These are phyloP conservation scores for Tylopilus orsonianus DNA, from an alignment of 1,284 basidiomycete genomes.

Conservation along the genomic window DNA sequence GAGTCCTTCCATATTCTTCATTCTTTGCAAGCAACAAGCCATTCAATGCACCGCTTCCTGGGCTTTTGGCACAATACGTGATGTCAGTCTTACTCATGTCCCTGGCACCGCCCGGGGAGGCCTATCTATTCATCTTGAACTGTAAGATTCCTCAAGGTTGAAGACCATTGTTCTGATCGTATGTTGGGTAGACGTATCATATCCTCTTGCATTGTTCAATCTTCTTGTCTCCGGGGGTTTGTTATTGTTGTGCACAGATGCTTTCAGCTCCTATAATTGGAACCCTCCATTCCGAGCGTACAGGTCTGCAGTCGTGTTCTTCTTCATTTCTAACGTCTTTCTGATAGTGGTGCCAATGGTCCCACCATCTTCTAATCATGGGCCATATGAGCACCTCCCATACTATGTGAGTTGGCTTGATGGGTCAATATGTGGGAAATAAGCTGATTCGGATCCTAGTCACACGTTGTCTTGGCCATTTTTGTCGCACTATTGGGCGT, in stretches of 20 bases:
- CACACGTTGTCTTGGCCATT: constrained; percentile 53
- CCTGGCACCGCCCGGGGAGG: constrained; percentile 61
- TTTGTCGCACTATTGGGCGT: constrained; percentile 51
- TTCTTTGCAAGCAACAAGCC: constrained; percentile 67
- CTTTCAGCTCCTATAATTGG: constrained; percentile 51
- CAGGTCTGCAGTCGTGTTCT: constrained; percentile 46
- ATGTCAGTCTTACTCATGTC: constrained; percentile 51
- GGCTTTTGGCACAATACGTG: constrained; percentile 55
- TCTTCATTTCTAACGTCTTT: constrained; percentile 65
- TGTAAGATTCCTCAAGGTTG: constrained; percentile 38
- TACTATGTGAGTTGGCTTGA: constrained; percentile 54
- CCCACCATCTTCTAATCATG: constrained; percentile 52
- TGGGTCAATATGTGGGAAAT: neutral
- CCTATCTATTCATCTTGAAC: constrained; percentile 66
- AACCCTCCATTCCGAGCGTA: constrained; percentile 61
- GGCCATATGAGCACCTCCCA: constrained; percentile 55
- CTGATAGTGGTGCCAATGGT: constrained; percentile 58
- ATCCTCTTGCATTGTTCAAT: constrained; percentile 57
- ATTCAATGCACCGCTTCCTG: constrained; percentile 58
- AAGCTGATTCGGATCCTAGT: constrained; percentile 34
- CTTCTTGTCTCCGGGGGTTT: constrained; percentile 59
- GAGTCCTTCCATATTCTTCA: constrained; percentile 57
- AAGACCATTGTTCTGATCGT: constrained; percentile 3
- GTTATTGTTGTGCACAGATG: constrained; percentile 52
- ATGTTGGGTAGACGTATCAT: constrained; percentile 47